Conservation (phyloP, 352 stramenopile species). For the Globisporangium abappressorium region DNA sequence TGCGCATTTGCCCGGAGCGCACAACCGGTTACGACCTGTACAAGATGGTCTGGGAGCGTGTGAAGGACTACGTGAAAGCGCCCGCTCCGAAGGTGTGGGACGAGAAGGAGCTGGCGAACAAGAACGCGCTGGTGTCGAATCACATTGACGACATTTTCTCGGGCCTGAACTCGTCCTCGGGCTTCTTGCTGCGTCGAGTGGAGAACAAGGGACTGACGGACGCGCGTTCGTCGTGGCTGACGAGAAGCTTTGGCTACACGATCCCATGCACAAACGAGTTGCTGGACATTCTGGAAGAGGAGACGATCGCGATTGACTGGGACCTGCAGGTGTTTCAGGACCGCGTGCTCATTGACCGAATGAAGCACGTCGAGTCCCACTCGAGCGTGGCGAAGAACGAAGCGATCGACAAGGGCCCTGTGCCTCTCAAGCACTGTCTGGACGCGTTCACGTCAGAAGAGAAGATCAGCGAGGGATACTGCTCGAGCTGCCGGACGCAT, state of each 20-base stretch:
- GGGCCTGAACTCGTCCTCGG: constrained; percentile 64
- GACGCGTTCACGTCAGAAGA: constrained; percentile 85
- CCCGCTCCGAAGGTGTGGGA: constrained; percentile 40
- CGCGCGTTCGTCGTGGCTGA: constrained; percentile 74
- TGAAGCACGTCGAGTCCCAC: constrained; percentile 83
- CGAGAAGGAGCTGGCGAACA: constrained; percentile 24
- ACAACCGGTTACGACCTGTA: constrained; percentile 82
- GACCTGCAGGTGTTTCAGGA: constrained; percentile 84
- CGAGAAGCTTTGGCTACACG: constrained; percentile 72
- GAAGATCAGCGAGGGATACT: constrained; percentile 94
- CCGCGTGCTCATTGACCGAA: constrained; percentile 76
- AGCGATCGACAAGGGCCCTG: constrained; percentile 85
- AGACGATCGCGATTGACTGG: constrained; percentile 87
- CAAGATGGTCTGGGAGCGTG: constrained; percentile 75
- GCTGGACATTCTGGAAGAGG: constrained; percentile 81
- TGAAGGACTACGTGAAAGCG: constrained; percentile 75
- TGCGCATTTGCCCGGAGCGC: constrained; percentile 80
- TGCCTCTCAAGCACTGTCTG: constrained; percentile 75
- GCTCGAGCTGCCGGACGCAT: constrained; percentile 94
- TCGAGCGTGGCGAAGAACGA: constrained; percentile 82
- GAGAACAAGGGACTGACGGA: constrained; percentile 84
- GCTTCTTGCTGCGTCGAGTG: constrained; percentile 78
- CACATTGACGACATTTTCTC: constrained; percentile 83
- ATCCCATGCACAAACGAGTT: constrained; percentile 77
- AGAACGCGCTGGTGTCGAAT: constrained; percentile 44